Evolutionary conservation across 768 basidiomycete genomes (phyloP).

Genomic region (Amanita fuliginea): DNA sequence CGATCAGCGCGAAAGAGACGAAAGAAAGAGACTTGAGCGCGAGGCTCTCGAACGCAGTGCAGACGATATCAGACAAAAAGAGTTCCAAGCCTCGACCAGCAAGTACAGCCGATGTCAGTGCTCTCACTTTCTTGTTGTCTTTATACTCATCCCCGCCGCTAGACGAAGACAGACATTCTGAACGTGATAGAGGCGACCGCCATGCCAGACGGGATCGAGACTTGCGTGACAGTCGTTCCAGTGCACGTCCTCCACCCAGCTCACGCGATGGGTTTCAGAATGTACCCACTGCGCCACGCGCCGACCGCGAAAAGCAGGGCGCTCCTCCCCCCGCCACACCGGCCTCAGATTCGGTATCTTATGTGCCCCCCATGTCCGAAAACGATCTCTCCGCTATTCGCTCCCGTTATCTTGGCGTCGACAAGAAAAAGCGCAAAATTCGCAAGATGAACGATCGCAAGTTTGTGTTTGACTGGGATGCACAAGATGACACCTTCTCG

Average conservation of each 20-base stretch:
- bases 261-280: slow-evolving; percentile 45
- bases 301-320: slow-evolving; percentile 46
- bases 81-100: slow-evolving; percentile 26
- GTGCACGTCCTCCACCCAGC: slow-evolving; percentile 24
- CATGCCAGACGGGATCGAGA: slow-evolving; percentile 34
- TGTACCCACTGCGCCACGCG: slow-evolving; percentile 78
- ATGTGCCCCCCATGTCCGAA: slow-evolving; percentile 63
- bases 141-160: neutral
- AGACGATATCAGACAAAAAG: slow-evolving; percentile 48
- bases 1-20: slow-evolving; percentile 57
- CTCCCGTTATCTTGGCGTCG: slow-evolving; percentile 89
- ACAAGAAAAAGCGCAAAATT: slow-evolving; percentile 89
- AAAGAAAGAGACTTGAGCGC: slow-evolving; percentile 47
- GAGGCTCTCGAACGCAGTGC: slow-evolving; percentile 69
- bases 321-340: slow-evolving; percentile 35
- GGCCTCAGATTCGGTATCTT: slow-evolving; percentile 24
- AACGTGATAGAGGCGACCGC: slow-evolving; percentile 33
- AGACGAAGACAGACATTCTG: slow-evolving; percentile 49
- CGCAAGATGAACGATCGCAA: slow-evolving; percentile 94
- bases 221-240: slow-evolving; percentile 22
- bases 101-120: slow-evolving; percentile 34
- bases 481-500: slow-evolving; percentile 86
- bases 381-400: slow-evolving; percentile 75
- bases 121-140: slow-evolving; percentile 8
- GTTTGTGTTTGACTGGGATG: slow-evolving; percentile 99